Conservation (phyloP, 2,329 filamentous ascomycete genomes). For the Nemania abortiva region DNA sequence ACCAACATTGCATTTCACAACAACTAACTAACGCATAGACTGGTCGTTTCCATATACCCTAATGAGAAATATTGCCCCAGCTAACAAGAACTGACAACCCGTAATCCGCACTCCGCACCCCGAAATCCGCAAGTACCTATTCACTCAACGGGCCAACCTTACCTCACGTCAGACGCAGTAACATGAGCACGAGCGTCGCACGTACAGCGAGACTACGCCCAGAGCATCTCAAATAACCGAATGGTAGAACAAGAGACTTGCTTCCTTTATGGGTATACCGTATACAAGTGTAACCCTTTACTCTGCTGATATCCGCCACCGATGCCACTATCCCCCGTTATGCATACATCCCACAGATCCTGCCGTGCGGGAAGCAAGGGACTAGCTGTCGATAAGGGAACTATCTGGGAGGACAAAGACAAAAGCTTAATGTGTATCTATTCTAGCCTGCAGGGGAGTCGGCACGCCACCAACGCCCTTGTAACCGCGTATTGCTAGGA, state of each 20-base stretch:
- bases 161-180: conserved; percentile 17
- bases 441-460: neutral
- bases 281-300: conserved; percentile 4
- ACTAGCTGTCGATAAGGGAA: neutral
- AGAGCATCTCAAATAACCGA: conserved; percentile 10
- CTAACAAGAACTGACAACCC: conserved; percentile 2
- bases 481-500: neutral
- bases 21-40: neutral
- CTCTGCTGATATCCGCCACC: conserved; percentile 19
- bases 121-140: conserved; percentile 23
- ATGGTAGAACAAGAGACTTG: neutral
- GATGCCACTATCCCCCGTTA: conserved; percentile 19
- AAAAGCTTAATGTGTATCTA: neutral
- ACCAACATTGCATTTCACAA: neutral
- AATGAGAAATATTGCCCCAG: neutral
- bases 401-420: neutral
- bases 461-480: neutral
- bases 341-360: conserved; percentile 30
- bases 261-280: neutral
- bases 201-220: conserved; percentile 5
- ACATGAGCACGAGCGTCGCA: neutral
- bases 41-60: conserved; percentile 14
- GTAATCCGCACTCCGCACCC: conserved; percentile 19
- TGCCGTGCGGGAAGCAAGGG: conserved; percentile 34
- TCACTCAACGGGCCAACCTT: conserved; percentile 1